Base-by-base conservation (phyloP, 2,329 filamentous ascomycete genomes). In the Chaetomium sp. region DNA sequence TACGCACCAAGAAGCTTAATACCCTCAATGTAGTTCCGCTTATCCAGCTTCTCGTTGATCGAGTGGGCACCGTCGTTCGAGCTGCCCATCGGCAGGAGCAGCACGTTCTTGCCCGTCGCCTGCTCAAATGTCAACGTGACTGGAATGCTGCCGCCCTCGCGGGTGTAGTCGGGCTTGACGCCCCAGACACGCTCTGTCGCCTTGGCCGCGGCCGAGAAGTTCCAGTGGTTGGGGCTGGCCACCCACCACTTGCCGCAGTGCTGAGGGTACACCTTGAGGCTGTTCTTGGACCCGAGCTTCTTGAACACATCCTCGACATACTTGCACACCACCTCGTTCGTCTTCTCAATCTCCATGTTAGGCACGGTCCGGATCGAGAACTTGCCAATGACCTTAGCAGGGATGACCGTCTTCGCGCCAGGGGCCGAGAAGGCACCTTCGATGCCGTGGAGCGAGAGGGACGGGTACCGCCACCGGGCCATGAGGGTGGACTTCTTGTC, bases 201-300 rank as follows among this genome's bases (percentile, higher is more conserved):
- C 81, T 96, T 97, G 68, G 87, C 84, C 11, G 94, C 94, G 33
- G 92, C 92, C 35, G 85, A 82, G 76, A 97, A 99, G 80, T 99
- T 99, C 91, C 94, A 97, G 80, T 99, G 92, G 76, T 95, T 94
- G 35, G 94, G 92, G 69, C 88, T 91, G 47, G 95, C 91, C 48
- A 95, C 91, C 94, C 94, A 99, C 94, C 94, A 99, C 76, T 96
- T 96, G 65, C 94, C 94, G 57, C 85, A 86, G 77, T 99, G 94
- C 74, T 92, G 86, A 56, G 91, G 79, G 69, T 79, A 85, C 52
- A 91, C 85, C 66, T 89, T 88, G 68, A 95, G 73, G 12, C 80
- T 91, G 79, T 99, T 99, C 81, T 99, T 99, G 74, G 87, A 94
- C 62, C 84, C 82, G 37, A 97, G 80, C 74, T 91, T 90, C 65